A percentile compares a stretch with the other conserved stretches of the same genome.
Evolutionary conservation across 2,329 filamentous ascomycete genomes (phyloP).

Genomic region (Aspergillus melleus): DNA sequence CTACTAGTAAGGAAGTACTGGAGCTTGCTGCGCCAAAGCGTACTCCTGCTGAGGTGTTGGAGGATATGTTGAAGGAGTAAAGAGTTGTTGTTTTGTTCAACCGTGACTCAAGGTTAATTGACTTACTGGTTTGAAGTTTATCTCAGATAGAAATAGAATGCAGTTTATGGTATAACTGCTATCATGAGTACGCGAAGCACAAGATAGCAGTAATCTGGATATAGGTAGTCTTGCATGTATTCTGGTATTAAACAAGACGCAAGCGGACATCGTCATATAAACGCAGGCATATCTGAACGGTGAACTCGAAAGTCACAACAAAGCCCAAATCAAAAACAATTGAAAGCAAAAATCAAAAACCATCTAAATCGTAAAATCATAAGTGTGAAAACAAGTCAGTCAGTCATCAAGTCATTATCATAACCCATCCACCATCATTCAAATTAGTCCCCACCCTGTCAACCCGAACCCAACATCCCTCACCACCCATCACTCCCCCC

Average conservation of each 20-base stretch:
- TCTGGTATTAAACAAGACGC: too few relatives aligned
- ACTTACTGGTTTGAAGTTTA: too few relatives aligned
- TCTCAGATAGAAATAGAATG: too few relatives aligned
- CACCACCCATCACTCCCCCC: not conserved
- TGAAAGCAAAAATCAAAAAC: not conserved
- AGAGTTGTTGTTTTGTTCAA: not conserved
- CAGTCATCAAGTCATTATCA: not conserved
- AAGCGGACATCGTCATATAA: too few relatives aligned
- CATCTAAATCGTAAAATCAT: not conserved
- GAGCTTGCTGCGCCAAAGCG: slow-evolving; percentile 30
- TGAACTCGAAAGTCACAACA: not conserved
- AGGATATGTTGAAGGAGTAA: slow-evolving; percentile 14
- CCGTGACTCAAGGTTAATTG: too few relatives aligned
- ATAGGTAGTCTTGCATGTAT: too few relatives aligned
- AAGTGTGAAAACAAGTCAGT: not conserved
- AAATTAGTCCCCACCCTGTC: not conserved
- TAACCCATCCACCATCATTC: not conserved
- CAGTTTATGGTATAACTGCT: too few relatives aligned
- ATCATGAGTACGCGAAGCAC: too few relatives aligned
- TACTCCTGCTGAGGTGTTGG: slow-evolving; percentile 26
- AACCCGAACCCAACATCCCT: not conserved
- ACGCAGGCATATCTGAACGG: too few relatives aligned
- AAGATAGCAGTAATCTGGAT: too few relatives aligned
- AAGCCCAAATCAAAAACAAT: not conserved
- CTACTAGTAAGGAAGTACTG: slow-evolving; percentile 30